Conservation (phyloP, 257 asterid genomes). For the Phtheirospermum japonicum region DNA sequence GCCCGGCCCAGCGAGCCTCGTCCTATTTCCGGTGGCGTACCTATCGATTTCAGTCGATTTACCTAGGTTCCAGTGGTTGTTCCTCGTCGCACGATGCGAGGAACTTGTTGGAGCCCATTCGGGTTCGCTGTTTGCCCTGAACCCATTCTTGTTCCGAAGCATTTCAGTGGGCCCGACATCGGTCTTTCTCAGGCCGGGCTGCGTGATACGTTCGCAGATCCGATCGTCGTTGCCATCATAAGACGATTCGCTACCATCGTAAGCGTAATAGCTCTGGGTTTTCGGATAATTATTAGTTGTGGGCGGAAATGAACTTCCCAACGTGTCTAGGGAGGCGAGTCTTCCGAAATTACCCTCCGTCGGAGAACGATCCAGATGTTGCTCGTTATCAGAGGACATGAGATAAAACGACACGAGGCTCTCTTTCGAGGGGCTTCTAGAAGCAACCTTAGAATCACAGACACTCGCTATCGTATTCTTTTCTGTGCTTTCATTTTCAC, state of each 20-base stretch:
- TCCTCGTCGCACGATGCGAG: constrained; percentile 34
- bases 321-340: constrained; percentile 39
- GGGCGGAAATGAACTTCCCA: constrained; percentile 36
- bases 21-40: constrained; percentile 26
- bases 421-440: constrained; percentile 34
- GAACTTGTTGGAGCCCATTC: constrained; percentile 27
- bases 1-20: constrained; percentile 26
- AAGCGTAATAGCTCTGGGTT: constrained; percentile 43
- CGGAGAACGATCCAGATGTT: constrained; percentile 27
- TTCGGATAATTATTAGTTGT: constrained; percentile 36
- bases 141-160: too few relatives aligned
- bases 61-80: constrained; percentile 30
- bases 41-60: constrained; percentile 29
- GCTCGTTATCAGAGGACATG: constrained; percentile 40
- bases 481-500: constrained; percentile 31
- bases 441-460: constrained; percentile 24
- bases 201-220: constrained; percentile 31
- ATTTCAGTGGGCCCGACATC: not conserved
- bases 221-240: constrained; percentile 53
- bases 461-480: constrained; percentile 12
- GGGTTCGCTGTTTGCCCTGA: too few relatives aligned
- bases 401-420: constrained; percentile 33
- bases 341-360: constrained; percentile 33
- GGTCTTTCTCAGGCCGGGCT: constrained; percentile 10
- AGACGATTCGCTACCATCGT: constrained; percentile 71